Percentiles rank a stretch among this genome's conserved stretches.
Evolutionary conservation across 2,329 filamentous ascomycete species (phyloP).

Genomic region (Fusarium veterinarium): DNA sequence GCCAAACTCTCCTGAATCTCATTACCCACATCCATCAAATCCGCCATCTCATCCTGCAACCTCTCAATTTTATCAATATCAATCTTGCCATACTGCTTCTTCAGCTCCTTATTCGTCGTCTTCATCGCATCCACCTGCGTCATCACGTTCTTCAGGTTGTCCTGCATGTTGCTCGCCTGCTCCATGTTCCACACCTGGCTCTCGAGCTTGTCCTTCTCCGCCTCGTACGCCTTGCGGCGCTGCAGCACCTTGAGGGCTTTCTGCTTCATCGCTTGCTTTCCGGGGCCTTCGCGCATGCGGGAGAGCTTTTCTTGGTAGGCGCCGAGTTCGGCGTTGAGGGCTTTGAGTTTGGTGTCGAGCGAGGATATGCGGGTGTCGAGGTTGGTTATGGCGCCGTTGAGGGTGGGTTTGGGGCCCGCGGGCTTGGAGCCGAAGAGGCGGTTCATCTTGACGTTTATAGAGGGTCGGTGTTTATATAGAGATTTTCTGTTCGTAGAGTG

Average conservation of each 20-base stretch:
- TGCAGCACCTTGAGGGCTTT: constrained; percentile 95
- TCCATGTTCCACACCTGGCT: constrained; percentile 99
- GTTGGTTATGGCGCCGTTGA: constrained; percentile 84
- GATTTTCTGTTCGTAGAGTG: background rate
- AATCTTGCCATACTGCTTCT: constrained; percentile 95
- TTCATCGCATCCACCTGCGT: constrained; percentile 98
- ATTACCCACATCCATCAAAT: constrained; percentile 96
- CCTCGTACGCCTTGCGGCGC: constrained; percentile 93
- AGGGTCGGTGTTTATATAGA: accelerated
- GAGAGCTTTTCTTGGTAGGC: constrained; percentile 88
- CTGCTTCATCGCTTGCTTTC: constrained; percentile 90
- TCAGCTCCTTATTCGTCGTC: constrained; percentile 92
- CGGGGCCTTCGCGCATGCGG: constrained; percentile 95
- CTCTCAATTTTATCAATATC: constrained; percentile 97
- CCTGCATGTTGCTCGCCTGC: constrained; percentile 97
- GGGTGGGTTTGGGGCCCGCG: constrained; percentile 88
- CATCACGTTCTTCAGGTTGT: constrained; percentile 98
- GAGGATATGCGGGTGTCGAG: constrained; percentile 86
- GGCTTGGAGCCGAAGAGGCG: constrained; percentile 92
- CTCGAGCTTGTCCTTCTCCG: constrained; percentile 92
- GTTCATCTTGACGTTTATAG: constrained; percentile 74
- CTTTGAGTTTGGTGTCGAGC: constrained; percentile 94
- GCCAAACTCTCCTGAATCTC: constrained; percentile 97
- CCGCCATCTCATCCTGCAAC: constrained; percentile 99
- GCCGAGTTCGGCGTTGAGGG: constrained; percentile 88